Evolutionary conservation across 2,329 filamentous ascomycete species (phyloP), one percentile per base, ranked within the genome.

Genomic region (Aspergillus clavatus): DNA sequence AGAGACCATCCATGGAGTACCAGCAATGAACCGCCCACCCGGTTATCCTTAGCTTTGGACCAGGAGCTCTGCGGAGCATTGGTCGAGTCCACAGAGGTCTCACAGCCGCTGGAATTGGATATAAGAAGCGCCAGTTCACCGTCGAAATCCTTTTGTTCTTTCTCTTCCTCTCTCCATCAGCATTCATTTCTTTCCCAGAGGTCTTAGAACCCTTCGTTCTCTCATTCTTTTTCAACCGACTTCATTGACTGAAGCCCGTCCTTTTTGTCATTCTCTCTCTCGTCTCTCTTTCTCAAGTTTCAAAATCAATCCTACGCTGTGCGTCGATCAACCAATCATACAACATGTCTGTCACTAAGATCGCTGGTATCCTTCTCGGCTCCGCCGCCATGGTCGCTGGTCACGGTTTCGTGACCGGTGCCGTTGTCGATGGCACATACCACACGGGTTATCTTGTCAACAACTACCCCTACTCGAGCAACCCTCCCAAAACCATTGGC

Each of bases 401-500:
- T 38, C 69, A 72, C 51, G 69, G 69, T 38, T 66, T 59, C 40
- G 66, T 71, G 16, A 50, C 53, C 7, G 63, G 61, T 45, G 63
- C 65, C 38, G 55, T 68, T 29, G 58, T 65, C 42, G 66, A 65
- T 38, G 65, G 63, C 29, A 50, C 51, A 24, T 67, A 61, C 54
- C 65, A 71, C 45, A 54, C 56, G 21, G 73, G 73, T 33, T 75
- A 70, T 58, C 55, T 72, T 37, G 58, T 68, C 31, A 54, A 49
- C 47, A 42, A 51, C 16, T 71, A 66, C 51, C 51, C 54, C 37
- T 71, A 72, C 51, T 51, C 46, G 42, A 51, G 49, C 19, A 54
- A 61, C n/a, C 62, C 63, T 14, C 73, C 73, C 2, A 58, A 68
- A 12, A 63, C 67, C 19, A 74, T 79, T 41, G 81, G 73, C 50